phyloP scores from a whole-genome alignment of 2,329 filamentous ascomycete species.

The Acrodontium crateriforme region DNA sequence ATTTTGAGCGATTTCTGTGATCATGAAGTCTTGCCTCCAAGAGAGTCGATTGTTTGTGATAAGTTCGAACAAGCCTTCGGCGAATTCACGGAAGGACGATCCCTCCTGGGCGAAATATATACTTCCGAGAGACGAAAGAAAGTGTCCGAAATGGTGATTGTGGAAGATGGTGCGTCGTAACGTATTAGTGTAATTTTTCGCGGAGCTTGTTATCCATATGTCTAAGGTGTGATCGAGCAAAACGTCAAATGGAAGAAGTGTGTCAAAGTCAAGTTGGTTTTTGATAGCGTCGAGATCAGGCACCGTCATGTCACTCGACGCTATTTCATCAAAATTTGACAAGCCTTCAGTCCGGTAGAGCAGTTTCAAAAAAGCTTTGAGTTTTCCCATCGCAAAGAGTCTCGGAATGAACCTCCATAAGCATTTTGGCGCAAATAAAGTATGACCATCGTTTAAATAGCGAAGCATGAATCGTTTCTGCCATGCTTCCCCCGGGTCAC shows the following conservation, averaged over 20 bases:
- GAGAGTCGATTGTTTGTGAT: constrained; percentile 44
- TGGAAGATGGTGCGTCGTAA: constrained; percentile 55
- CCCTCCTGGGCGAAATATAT: constrained; percentile 71
- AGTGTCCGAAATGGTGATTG: constrained; percentile 51
- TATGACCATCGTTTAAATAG: constrained; percentile 42
- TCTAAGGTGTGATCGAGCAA: constrained; percentile 59
- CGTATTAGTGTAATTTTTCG: constrained; percentile 52
- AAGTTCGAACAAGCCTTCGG: constrained; percentile 57
- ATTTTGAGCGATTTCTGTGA: constrained; percentile 65
- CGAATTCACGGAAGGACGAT: constrained; percentile 50
- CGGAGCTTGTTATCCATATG: constrained; percentile 62
- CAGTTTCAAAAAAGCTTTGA: constrained; percentile 66
- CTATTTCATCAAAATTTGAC: neutral
- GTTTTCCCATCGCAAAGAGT: constrained; percentile 82
- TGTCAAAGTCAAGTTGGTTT: constrained; percentile 2
- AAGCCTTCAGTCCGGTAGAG: constrained; percentile 37
- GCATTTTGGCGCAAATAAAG: constrained; percentile 59
- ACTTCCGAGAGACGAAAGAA: constrained; percentile 52
- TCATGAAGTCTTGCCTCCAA: constrained; percentile 72
- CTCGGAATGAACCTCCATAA: constrained; percentile 53
- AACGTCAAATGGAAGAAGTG: constrained; percentile 50
- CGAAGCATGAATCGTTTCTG: constrained; percentile 58
- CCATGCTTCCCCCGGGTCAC: constrained; percentile 58
- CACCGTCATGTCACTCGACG: neutral
- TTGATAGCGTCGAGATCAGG: constrained; percentile 5